Percentiles rank a stretch among this genome's conserved stretches.
Conservation (phyloP, 2,329 filamentous ascomycete genomes). For the Pseudogymnoascus sp. region DNA sequence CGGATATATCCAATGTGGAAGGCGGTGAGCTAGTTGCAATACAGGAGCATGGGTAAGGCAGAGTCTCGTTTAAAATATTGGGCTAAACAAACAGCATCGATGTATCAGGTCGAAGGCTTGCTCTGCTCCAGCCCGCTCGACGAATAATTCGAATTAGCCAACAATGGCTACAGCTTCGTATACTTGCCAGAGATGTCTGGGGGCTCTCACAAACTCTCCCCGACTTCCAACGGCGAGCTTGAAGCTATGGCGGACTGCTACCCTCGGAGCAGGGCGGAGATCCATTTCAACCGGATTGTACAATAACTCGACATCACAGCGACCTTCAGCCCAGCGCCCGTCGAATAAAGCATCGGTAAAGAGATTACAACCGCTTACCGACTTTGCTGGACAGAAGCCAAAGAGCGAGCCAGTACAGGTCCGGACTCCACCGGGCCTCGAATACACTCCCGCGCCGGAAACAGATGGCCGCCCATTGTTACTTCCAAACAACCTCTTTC, state of each 20-base stretch:
- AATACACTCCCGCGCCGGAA: constrained; percentile 18
- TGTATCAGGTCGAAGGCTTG: not conserved
- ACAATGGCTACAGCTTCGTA: constrained; percentile 19
- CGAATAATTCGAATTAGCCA: not conserved
- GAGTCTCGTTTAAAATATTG: constrained; percentile 8
- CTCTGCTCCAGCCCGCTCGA: not conserved
- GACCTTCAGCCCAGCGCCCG: constrained; percentile 13
- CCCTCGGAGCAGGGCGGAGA: constrained; percentile 14
- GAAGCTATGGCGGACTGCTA: constrained; percentile 14
- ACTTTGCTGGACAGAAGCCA: constrained; percentile 18
- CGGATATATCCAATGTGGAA: constrained; percentile 3
- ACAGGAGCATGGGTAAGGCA: not conserved
- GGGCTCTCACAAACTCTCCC: constrained; percentile 19
- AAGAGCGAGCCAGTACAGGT: constrained; percentile 22
- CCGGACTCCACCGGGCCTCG: constrained; percentile 18
- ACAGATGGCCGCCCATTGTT: constrained; percentile 23
- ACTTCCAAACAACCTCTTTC: constrained; percentile 74
- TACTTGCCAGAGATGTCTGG: constrained; percentile 28
- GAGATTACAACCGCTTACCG: constrained; percentile 19
- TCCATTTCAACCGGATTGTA: constrained; percentile 18
- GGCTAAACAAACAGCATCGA: not conserved
- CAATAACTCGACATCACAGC: constrained; percentile 13
- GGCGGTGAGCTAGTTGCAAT: constrained; percentile 6
- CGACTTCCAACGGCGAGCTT: constrained; percentile 13
- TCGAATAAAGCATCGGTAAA: constrained; percentile 15